phyloP scores from a whole-genome alignment of 805 yeast species.

The Ogataea sp. region DNA sequence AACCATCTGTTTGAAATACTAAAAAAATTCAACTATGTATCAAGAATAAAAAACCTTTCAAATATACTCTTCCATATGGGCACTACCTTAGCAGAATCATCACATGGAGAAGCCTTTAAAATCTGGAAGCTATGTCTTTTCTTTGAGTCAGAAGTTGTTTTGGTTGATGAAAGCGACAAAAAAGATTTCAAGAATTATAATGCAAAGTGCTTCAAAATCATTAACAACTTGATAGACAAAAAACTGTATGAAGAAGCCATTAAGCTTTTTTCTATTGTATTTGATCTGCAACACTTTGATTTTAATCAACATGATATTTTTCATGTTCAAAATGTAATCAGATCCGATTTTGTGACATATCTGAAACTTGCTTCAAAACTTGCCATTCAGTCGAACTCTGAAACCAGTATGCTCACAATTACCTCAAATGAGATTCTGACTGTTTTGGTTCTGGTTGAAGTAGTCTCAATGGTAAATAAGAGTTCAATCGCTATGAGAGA shows the following conservation, averaged over 20 bases:
- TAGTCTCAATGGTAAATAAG: conserved; percentile 12
- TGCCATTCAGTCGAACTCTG: conserved; percentile 9
- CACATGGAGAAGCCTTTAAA: conserved; percentile 7
- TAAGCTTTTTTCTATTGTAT: conserved; percentile 11
- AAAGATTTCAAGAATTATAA: conserved; percentile 11
- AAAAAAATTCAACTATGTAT: conserved; percentile 18
- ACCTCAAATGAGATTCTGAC: conserved; percentile 2
- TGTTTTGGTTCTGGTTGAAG: background rate
- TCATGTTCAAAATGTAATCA: conserved; percentile 4
- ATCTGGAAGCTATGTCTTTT: conserved; percentile 22
- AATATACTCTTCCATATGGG: conserved; percentile 37
- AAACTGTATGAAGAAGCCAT: conserved; percentile 9
- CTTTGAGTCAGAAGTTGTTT: conserved; percentile 3
- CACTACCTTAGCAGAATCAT: conserved; percentile 10
- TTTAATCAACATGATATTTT: background rate
- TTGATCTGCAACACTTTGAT: conserved; percentile 2
- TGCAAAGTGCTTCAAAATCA: conserved; percentile 26
- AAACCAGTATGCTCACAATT: too few species aligned
- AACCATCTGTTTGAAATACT: conserved; percentile 10
- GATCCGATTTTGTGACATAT: conserved; percentile 5
- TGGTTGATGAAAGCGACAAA: conserved; percentile 1
- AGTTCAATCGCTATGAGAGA: conserved; percentile 14
- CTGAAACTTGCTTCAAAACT: conserved; percentile 16
- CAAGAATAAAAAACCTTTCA: conserved; percentile 38
- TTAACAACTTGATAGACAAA: conserved; percentile 20